phyloP scores from a whole-genome alignment of 1,284 basidiomycete genomes.

The Ceratobasidium sp. region DNA sequence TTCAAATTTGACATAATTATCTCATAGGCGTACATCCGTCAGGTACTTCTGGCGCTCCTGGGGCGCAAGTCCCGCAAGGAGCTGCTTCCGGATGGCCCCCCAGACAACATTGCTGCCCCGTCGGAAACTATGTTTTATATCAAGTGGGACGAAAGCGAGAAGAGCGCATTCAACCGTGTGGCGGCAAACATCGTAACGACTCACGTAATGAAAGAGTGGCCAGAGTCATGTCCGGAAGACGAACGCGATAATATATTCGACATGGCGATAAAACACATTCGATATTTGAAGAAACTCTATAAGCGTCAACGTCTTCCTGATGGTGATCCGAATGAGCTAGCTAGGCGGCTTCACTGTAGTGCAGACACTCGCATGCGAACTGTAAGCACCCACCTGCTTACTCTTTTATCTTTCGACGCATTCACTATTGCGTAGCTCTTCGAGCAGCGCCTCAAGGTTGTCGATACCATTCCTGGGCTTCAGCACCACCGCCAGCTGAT shows the following conservation, averaged over 20 bases:
- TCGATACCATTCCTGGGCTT: neutral
- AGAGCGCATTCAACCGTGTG: neutral
- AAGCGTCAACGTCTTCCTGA: neutral
- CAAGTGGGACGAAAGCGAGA: neutral
- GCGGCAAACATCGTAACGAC: neutral
- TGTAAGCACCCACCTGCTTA: neutral
- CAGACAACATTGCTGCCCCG: neutral
- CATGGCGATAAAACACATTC: neutral
- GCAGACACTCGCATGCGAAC: neutral
- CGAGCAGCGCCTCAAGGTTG: neutral
- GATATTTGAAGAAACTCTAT: neutral
- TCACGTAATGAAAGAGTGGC: neutral
- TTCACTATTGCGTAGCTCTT: neutral
- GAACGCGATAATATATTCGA: neutral
- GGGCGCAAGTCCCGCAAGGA: neutral
- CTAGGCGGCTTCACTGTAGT: neutral
- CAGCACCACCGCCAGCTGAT: neutral
- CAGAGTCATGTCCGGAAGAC: neutral
- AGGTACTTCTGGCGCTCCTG: neutral
- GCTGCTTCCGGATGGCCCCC: neutral
- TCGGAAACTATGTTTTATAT: neutral
- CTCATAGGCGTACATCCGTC: neutral
- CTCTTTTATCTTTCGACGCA: neutral
- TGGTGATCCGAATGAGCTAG: neutral
- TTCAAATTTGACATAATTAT: neutral